phyloP scores from a whole-genome alignment of 768 basidiomycete species.

The Hygrocybe coccinea region DNA sequence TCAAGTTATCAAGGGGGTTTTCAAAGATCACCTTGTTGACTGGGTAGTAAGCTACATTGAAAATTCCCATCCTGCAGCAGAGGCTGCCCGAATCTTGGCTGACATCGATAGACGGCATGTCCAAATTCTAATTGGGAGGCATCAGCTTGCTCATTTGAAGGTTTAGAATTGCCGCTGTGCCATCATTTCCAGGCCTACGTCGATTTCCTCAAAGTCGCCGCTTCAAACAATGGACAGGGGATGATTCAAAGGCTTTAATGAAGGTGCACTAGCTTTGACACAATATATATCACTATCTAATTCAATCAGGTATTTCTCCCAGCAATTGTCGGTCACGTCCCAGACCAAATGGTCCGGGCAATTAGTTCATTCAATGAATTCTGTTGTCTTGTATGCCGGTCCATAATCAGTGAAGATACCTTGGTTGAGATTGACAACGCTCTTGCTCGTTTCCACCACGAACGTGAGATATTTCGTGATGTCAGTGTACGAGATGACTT shows the following conservation, averaged over 20 bases:
- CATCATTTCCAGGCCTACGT: slow-evolving; percentile 6
- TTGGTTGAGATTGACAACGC: slow-evolving; percentile 6
- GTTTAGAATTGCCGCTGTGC: slow-evolving; percentile 6
- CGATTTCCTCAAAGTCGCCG: slow-evolving; percentile 7
- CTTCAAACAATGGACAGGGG: slow-evolving; percentile 13
- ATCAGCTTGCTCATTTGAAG: not conserved
- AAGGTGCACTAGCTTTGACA: slow-evolving; percentile 3
- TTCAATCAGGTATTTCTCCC: slow-evolving; percentile 19
- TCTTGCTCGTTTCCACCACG: slow-evolving; percentile 11
- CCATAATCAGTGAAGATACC: slow-evolving; percentile 8
- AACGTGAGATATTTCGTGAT: slow-evolving; percentile 13
- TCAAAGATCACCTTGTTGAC: slow-evolving; percentile 38
- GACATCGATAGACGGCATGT: slow-evolving; percentile 27
- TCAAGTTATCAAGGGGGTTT: slow-evolving; percentile 38
- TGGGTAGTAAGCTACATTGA: slow-evolving; percentile 33
- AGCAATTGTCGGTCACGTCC: slow-evolving; percentile 17
- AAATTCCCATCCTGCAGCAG: slow-evolving; percentile 9
- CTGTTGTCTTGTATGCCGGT: slow-evolving; percentile 19
- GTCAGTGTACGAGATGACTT: slow-evolving; percentile 10
- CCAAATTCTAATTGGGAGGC: not conserved
- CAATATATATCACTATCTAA: not conserved
- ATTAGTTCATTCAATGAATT: slow-evolving; percentile 21
- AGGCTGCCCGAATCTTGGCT: slow-evolving; percentile 24
- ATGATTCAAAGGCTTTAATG: slow-evolving; percentile 13
- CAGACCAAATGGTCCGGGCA: slow-evolving; percentile 12